Evolutionary conservation across 1,284 basidiomycete species (phyloP), one percentile per base, ranked within the genome.

Genomic region (Cutaneotrichosporon cutaneum): DNA sequence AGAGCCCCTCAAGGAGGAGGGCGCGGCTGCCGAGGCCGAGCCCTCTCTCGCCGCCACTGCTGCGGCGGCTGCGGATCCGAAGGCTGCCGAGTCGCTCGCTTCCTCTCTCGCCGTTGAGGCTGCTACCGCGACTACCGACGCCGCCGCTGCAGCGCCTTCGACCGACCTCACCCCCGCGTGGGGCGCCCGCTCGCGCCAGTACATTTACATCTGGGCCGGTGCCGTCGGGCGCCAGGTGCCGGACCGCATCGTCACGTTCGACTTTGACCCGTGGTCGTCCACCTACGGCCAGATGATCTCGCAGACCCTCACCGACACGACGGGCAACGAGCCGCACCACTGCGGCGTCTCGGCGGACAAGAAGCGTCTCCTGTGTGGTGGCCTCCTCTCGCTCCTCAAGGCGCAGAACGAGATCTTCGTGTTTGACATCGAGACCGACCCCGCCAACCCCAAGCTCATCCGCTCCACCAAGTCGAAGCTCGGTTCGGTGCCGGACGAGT

Each of bases 291-390:
- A 48, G 18, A 33, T 54, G 14, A 24, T 65, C 22, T 54, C 60
- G 14, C 55, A 60, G 36, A 56, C 59, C 10, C 50, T 55, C 6
- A 57, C 61, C 5, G 26, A 33, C n/a, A 53, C 56, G 24, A 54
- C 52, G 0, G 58, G 58, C 14, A 65, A 65, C 32, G 63, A 65
- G 55, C 63, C 63, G 1, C 63, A 65, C 58, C 63, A 65, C 63
- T 65, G 63, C 32, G 63, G 63, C 27, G 27, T 62, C 10, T 47
- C 55, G 6, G 9, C 4, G 4, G 52, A 65, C 52, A 39, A 36
- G 36, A 39, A 21, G 36, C 54, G 57, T 8, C 30, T 65, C 3
- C 32, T 65, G 14, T 65, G 63, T 14, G 63, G 63, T 33, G 63
- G 63, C 8, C 58, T 65, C 58, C 58, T 65, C n/a, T 65, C 63